phyloP scores from a whole-genome alignment of 305 asterid species.

The Ajuga reptans region DNA sequence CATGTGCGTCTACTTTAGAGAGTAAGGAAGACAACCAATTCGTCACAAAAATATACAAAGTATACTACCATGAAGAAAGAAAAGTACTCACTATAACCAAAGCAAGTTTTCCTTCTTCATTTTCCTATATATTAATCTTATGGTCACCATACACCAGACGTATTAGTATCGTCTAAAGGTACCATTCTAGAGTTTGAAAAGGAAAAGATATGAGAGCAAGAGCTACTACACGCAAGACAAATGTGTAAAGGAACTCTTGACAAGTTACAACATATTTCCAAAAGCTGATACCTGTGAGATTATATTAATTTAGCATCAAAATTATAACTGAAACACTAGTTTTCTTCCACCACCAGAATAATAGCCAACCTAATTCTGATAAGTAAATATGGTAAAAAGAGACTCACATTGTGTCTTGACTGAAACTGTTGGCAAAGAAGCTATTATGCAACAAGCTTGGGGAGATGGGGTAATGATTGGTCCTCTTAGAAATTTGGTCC shows the following conservation, averaged over 20 bases:
- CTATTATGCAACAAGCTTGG: conserved; percentile 77
- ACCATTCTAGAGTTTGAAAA: background rate
- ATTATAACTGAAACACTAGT: background rate
- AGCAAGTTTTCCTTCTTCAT: background rate
- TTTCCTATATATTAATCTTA: background rate
- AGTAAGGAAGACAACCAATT: background rate
- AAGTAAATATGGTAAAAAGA: background rate
- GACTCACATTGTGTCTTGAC: conserved; percentile 67
- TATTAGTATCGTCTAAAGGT: background rate
- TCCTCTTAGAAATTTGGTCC: conserved; percentile 40
- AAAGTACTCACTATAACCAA: background rate
- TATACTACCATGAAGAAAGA: background rate
- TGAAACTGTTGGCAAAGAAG: conserved; percentile 43
- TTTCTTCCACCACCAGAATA: background rate
- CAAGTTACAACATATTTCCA: background rate
- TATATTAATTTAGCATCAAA: background rate
- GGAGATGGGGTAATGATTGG: conserved; percentile 48
- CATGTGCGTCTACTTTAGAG: background rate
- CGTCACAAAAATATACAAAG: background rate
- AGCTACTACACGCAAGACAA: background rate
- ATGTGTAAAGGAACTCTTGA: background rate
- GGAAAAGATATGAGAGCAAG: background rate
- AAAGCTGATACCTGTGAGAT: background rate
- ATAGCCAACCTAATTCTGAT: background rate
- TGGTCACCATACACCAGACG: background rate